Percentiles rank a stretch among this genome's conserved stretches.
Evolutionary conservation across 345 rosid species (phyloP).

Genomic region (Combretum micranthum): DNA sequence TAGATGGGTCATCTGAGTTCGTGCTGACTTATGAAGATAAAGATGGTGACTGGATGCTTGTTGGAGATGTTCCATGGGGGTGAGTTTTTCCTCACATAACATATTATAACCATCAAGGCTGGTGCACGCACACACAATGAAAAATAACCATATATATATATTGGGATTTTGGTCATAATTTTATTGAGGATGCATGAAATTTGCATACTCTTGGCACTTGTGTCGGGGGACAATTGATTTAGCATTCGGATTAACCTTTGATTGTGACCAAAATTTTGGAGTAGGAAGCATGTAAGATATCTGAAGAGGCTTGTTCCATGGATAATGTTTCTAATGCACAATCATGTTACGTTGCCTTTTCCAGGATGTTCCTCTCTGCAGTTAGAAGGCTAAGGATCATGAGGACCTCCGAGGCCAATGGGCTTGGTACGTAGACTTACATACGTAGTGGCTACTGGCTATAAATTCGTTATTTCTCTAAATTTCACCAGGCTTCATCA

Average conservation of each 20-base stretch:
- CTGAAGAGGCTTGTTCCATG: neutral
- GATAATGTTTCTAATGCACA: constrained; percentile 4
- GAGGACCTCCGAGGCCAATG: constrained; percentile 82
- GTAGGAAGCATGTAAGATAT: too few species aligned
- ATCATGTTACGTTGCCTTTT: constrained; percentile 4
- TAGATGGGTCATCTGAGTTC: constrained; percentile 77
- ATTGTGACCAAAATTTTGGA: too few species aligned
- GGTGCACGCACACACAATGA: too few species aligned
- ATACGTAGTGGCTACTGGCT: neutral
- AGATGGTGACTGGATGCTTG: constrained; percentile 98
- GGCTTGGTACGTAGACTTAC: constrained; percentile 51
- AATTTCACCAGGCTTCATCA: neutral
- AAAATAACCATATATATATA: too few species aligned
- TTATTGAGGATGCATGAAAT: too few species aligned
- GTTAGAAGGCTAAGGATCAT: constrained; percentile 85
- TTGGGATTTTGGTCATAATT: too few species aligned
- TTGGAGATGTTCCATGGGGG: constrained; percentile 99
- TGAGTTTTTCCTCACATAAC: constrained; percentile 11
- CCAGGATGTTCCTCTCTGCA: constrained; percentile 72
- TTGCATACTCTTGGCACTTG: too few species aligned
- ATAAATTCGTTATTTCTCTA: neutral
- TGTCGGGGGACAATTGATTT: too few species aligned
- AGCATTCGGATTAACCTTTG: too few species aligned
- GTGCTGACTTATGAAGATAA: constrained; percentile 90
- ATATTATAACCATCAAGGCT: too few species aligned